These are phyloP conservation scores for Gossypium gossypioides DNA, from an alignment of 441 rosid species.

Conservation along the genomic window DNA sequence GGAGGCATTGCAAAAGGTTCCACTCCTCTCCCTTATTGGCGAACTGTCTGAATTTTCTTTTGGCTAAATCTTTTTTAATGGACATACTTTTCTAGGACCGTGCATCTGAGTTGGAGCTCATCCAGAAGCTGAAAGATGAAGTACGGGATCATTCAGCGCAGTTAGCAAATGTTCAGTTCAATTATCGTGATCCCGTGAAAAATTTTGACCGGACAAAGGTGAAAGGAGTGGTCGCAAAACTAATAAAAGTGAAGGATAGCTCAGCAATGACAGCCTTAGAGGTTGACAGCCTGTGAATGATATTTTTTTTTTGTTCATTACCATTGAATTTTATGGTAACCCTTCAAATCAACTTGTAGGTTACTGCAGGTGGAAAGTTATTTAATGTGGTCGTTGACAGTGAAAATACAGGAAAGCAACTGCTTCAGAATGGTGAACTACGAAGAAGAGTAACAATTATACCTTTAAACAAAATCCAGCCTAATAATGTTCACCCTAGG, in stretches of 20 bases:
- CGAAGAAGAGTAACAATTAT: constrained; percentile 87
- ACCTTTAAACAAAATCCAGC: constrained; percentile 84
- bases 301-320: constrained; percentile 10
- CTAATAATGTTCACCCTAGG: constrained; percentile 42
- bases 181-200: constrained; percentile 71
- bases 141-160: constrained; percentile 62
- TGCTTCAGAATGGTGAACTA: constrained; percentile 87
- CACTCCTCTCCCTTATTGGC: constrained; percentile 10
- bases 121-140: constrained; percentile 71
- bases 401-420: constrained; percentile 84
- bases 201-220: constrained; percentile 86
- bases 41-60: constrained; percentile 13
- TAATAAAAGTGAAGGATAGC: constrained; percentile 75
- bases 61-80: constrained; percentile 9
- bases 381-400: constrained; percentile 86
- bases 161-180: constrained; percentile 73
- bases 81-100: constrained; percentile 48
- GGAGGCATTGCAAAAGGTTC: constrained; percentile 84
- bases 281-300: constrained; percentile 35
- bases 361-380: constrained; percentile 90
- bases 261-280: constrained; percentile 83
- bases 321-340: neutral
- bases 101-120: constrained; percentile 52
- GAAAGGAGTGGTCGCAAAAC: constrained; percentile 91
- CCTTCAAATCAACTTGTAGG: constrained; percentile 39